Base-by-base conservation (phyloP, 331 rosid species). In the Cydonia oblonga region DNA sequence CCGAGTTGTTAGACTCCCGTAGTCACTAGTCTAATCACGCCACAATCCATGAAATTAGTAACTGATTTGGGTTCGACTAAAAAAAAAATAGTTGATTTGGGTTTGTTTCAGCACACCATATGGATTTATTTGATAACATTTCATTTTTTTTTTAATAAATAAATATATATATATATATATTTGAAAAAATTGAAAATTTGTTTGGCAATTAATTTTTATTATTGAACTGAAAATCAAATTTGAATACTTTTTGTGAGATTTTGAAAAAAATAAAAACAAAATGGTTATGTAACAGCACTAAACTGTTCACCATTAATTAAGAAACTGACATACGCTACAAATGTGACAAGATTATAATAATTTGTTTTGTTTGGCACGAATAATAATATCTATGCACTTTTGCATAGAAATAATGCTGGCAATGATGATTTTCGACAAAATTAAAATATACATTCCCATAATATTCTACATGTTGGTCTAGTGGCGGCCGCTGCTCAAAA, bases 371-470 rank as follows among this genome's bases (percentile, higher is more conserved):
- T 67, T 63, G 30, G 71, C 64, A 23, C 15, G n/a, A 9, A 24
- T 20, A 59, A 6, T 24, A 58, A 58, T 58, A 25, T 10, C 35
- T 0, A 13, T 24, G 9, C 61, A 38, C 51, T 58, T 58, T 5
- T 57, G 29, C 24, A 25, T 16, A 51, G 5, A 22, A 28, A 32
- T 40, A 86, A 72, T 79, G 83, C 74, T 22, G 12, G 12, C 42
- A 72, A 86, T 86, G 70, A 86, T 84, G 33, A 66, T 60, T 71
- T 75, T 16, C 32, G 51, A 75, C 76, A 63, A 74, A 30, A 44
- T 24, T 19, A 29, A 42, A 7, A 68, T 5, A 54, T 29, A 9
- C 13, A 2, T 9, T 9, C 42, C 13, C 42, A 9, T 38, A 38
- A 49, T 60, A 6, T 51, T 15, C 35, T n/a, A 52, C 33, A 46